Evolutionary conservation across 352 stramenopile species (phyloP).

Genomic region (Globisporangium okanoganense): DNA sequence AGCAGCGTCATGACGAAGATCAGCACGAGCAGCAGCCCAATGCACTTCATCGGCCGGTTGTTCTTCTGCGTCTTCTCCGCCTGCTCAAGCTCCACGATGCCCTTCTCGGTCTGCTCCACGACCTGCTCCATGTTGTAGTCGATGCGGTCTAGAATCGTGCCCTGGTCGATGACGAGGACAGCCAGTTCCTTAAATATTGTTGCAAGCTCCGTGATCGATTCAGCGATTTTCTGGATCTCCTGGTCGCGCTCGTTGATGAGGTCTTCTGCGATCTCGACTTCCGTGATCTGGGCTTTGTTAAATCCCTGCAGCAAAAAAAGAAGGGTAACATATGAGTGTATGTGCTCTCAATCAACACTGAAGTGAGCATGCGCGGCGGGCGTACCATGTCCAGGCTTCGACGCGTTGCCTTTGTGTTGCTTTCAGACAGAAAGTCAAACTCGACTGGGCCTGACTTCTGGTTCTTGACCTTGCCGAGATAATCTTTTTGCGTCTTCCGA

Average conservation of each 20-base stretch:
- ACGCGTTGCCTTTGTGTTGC: conserved; percentile 55
- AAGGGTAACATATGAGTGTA: conserved; percentile 9
- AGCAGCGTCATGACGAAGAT: conserved; percentile 93
- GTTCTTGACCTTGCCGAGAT: conserved; percentile 94
- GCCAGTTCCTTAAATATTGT: conserved; percentile 99
- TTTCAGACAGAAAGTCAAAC: conserved; percentile 87
- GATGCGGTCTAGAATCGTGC: conserved; percentile 99
- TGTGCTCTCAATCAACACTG: neutral
- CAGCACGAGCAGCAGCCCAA: conserved; percentile 88
- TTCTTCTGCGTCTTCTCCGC: conserved; percentile 99
- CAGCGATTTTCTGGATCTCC: conserved; percentile 97
- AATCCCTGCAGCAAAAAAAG: conserved; percentile 75
- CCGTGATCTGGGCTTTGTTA: conserved; percentile 92
- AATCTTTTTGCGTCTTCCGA: conserved; percentile 97
- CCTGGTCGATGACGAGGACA: conserved; percentile 99
- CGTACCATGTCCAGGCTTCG: conserved; percentile 50
- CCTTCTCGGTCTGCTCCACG: conserved; percentile 98
- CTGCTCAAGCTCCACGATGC: conserved; percentile 97
- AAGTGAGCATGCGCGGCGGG: neutral
- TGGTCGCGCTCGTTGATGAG: conserved; percentile 95
- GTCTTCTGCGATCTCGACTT: conserved; percentile 95
- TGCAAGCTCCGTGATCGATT: conserved; percentile 98
- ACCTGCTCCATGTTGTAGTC: conserved; percentile 99
- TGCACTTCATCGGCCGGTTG: conserved; percentile 94
- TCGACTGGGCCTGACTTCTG: conserved; percentile 95